Base-by-base conservation (phyloP, 2,329 filamentous ascomycete genomes). In the Lachnellula suecica region DNA sequence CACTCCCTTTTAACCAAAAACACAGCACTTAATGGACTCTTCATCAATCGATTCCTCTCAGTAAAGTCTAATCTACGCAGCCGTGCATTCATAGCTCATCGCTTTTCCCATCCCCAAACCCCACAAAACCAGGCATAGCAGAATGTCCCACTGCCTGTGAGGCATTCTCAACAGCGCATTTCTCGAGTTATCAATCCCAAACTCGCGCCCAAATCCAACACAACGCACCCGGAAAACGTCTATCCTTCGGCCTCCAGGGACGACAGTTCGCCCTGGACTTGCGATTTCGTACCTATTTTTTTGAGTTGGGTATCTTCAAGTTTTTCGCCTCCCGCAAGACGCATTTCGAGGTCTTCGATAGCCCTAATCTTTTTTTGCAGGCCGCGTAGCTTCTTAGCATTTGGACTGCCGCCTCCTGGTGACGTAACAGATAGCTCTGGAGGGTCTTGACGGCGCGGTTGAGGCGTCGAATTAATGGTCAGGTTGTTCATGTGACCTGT, bases 341-440 rank as follows among this genome's bases (percentile, higher is more conserved):
- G 85, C 92, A 97, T 97, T 78, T 97, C 96, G 56, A 99, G 76
- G 70, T 99, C 94, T 68, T 99, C 94, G 67, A 99, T 99, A 10
- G 94, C 94, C 19, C 94, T 85, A 57, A 99, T 88, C 81, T 99
- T 99, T 83, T 99, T 99, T 70, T 96, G 81, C 57, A 99, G 79
- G 54, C 90, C 90, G 51, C 94, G 82, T 57, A 97, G 83, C 78
- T 97, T 99, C 84, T 97, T 99, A 41, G 95, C 91, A 57, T 88
- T 84, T n/a, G 89, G 85, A 61, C 74, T 77, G 71, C 86, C 77
- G 74, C 82, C 68, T 62, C 75, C 69, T 60, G 82, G 70, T 15
- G 76, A 78, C 9, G 76, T 80, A 40, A 82, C 72, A 9, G 79
- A 81, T 1, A 79, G 69, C 42, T 78, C 75, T 2, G 78, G 75